Evolutionary conservation across 805 yeast species (phyloP).

Genomic region (Lachancea dasiensis): DNA sequence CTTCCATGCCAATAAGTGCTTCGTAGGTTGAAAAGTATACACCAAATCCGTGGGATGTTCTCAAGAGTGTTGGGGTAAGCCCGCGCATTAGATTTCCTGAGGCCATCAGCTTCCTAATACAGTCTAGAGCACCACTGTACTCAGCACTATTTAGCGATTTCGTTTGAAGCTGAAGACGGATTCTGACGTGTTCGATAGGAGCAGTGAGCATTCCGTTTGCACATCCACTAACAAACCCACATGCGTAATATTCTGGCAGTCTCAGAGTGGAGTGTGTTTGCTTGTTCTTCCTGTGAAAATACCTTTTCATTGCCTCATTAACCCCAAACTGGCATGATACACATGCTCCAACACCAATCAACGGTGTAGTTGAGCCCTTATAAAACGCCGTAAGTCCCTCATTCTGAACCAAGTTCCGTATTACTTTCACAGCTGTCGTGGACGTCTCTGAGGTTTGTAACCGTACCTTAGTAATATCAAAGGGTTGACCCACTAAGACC

Average conservation of each 20-base stretch:
- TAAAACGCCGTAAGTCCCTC: constrained; percentile 88
- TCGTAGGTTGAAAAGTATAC: constrained; percentile 86
- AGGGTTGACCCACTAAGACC: constrained; percentile 93
- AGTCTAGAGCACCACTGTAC: constrained; percentile 47
- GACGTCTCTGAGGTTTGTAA: constrained; percentile 83
- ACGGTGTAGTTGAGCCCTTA: constrained; percentile 90
- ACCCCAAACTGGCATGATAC: constrained; percentile 95
- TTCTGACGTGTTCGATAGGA: constrained; percentile 93
- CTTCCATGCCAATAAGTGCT: constrained; percentile 60
- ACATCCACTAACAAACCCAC: constrained; percentile 88
- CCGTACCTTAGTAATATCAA: constrained; percentile 91
- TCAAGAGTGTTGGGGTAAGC: constrained; percentile 67
- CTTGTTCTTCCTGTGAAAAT: constrained; percentile 35
- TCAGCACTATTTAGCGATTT: constrained; percentile 35
- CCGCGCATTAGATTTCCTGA: constrained; percentile 72
- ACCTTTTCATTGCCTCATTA: constrained; percentile 88
- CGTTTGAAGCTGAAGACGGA: constrained; percentile 75
- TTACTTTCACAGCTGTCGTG: constrained; percentile 64
- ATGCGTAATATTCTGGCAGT: constrained; percentile 63
- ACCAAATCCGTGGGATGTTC: constrained; percentile 89
- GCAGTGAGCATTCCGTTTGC: constrained; percentile 86
- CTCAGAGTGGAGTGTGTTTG: constrained; percentile 18
- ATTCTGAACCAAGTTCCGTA: constrained; percentile 58
- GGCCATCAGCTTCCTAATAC: constrained; percentile 43
- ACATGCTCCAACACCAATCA: constrained; percentile 96